A percentile compares a stretch with the other conserved stretches of the same genome.
These are phyloP conservation scores for Metschnikowia kunwiensis DNA, from an alignment of 805 yeast genomes.

Conservation along the genomic window DNA sequence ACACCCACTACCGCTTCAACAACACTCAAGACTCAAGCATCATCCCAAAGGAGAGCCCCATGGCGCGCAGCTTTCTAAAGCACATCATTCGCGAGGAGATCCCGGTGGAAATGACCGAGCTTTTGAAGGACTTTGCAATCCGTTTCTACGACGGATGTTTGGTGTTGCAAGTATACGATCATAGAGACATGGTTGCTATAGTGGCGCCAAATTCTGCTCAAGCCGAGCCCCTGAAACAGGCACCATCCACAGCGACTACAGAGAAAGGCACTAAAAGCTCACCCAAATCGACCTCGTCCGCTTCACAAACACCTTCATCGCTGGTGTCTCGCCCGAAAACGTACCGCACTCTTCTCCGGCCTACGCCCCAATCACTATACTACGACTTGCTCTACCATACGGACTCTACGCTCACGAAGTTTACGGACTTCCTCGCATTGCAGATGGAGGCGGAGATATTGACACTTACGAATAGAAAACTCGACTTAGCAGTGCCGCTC, in stretches of 20 bases:
- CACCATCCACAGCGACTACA: neutral
- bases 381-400: constrained; percentile 84
- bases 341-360: constrained; percentile 72
- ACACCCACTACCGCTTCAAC: constrained; percentile 87
- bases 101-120: constrained; percentile 87
- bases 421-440: constrained; percentile 74
- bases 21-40: constrained; percentile 75
- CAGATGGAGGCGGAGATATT: constrained; percentile 87
- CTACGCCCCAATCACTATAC: constrained; percentile 76
- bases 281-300: constrained; percentile 8
- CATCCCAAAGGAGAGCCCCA: constrained; percentile 74
- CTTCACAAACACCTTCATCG: too few relatives aligned
- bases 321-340: constrained; percentile 72
- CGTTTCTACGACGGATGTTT: constrained; percentile 87
- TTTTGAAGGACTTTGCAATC: constrained; percentile 81
- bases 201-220: neutral
- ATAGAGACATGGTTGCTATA: constrained; percentile 47
- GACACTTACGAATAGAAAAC: constrained; percentile 70
- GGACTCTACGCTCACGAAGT: constrained; percentile 67
- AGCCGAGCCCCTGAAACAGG: neutral
- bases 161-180: constrained; percentile 83
- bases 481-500: constrained; percentile 69
- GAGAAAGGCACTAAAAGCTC: neutral
- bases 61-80: constrained; percentile 74
- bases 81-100: constrained; percentile 78